Evolutionary conservation across 805 yeast genomes (phyloP), one percentile per base, ranked within the genome.

Genomic region (Dipodascus albidus): DNA sequence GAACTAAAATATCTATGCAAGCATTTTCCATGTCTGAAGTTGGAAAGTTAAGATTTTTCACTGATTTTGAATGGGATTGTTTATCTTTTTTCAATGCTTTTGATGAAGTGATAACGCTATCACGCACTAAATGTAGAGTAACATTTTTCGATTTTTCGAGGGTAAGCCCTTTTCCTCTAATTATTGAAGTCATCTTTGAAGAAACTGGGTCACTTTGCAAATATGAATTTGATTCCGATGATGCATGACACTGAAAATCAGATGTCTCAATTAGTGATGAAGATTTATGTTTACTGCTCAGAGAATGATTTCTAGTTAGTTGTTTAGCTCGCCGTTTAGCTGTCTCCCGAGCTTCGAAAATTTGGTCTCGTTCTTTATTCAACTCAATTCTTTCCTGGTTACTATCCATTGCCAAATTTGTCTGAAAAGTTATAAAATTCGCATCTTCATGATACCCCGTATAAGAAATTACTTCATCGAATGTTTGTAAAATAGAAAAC

Each of bases 331-430:
- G 83, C 70, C 95, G 85, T 73, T 91, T 91, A 71, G 98, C 84
- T 70, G 90, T 96, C 71, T 93, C 99, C 53, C 87, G 83, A 44
- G 99, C 99, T 70, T 91, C 99, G 63, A 87, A 73, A 72, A 93
- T 98, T 72, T 91, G 93, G 74, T 93, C 91, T 69, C 90, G 82
- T 71, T 88, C 98, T 62, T 93, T 93, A 67, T 91, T 90, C 67
- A 93, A 97, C 74, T 93, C 97, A 65, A 95, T 90, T 75, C 87
- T 90, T 72, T 93, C 99, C 71, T 93, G 98, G 67, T 93, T 96
- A 42, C 96, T 86, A 71, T 93, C 98, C 98, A 93, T 91, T 66
- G 87, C 91, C 73, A 93, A 74, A 70, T 87, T 91, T 11, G 95
- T 86, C 67, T 80, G 81, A 58, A 93, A 85, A 72, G 91, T 98